Percentiles rank a stretch among this genome's conserved stretches.
Evolutionary conservation across 2,329 filamentous ascomycete species (phyloP).

Genomic region (Akanthomyces lecanii): DNA sequence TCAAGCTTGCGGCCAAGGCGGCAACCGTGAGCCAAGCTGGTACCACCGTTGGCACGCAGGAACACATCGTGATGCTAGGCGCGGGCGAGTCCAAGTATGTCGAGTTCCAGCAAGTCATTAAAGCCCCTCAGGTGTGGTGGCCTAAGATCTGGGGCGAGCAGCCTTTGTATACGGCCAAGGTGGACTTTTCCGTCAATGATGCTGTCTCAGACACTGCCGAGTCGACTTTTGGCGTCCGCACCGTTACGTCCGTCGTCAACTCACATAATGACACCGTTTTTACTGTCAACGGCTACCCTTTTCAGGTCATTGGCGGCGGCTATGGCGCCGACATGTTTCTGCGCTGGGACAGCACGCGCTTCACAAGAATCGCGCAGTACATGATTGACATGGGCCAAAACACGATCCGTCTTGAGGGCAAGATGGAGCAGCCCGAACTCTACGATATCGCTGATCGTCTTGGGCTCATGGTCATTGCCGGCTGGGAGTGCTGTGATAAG

Average conservation of each 20-base stretch:
- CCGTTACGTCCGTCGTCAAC: conserved; percentile 48
- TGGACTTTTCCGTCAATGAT: conserved; percentile 29
- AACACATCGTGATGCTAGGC: conserved; percentile 32
- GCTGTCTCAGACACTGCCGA: conserved; percentile 28
- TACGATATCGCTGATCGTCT: conserved; percentile 56
- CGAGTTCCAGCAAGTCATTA: conserved; percentile 29
- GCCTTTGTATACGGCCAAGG: conserved; percentile 41
- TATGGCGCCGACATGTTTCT: conserved; percentile 60
- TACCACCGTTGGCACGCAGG: conserved; percentile 25
- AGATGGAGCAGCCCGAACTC: conserved; percentile 58
- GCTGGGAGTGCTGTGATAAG: conserved; percentile 66
- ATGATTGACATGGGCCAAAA: conserved; percentile 59
- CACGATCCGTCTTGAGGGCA: conserved; percentile 60
- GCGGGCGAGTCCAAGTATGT: conserved; percentile 37
- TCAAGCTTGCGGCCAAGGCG: conserved; percentile 34
- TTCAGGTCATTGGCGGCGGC: conserved; percentile 58
- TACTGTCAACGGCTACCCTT: conserved; percentile 51
- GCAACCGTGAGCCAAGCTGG: conserved; percentile 33
- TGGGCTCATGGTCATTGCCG: conserved; percentile 58
- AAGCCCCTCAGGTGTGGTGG: conserved; percentile 55
- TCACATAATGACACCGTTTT: conserved; percentile 51
- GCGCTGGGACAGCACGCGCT: conserved; percentile 47
- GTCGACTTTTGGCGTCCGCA: conserved; percentile 28
- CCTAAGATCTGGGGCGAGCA: conserved; percentile 56
- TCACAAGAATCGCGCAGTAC: conserved; percentile 47